Evolutionary conservation across 257 asterid genomes (phyloP).

Genomic region (Thymus mandschuricus): DNA sequence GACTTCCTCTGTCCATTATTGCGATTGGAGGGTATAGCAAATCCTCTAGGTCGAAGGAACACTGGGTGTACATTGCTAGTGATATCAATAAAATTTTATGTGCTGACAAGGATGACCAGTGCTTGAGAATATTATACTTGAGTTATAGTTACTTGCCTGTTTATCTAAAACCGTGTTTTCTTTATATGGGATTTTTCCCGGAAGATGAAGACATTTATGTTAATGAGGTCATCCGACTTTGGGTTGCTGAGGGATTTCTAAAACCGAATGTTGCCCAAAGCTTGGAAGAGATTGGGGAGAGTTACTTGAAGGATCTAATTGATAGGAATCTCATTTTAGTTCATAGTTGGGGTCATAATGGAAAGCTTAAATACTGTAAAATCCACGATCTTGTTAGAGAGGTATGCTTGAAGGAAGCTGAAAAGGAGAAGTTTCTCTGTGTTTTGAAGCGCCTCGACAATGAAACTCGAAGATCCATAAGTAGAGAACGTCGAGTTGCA

Average conservation of each 20-base stretch:
- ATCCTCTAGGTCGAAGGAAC: not conserved
- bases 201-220: not conserved
- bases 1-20: constrained; percentile 23
- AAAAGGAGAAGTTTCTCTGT: not conserved
- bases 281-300: constrained; percentile 1
- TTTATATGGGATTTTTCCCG: not conserved
- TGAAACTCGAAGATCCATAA: not conserved
- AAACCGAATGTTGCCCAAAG: not conserved
- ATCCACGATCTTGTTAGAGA: constrained; percentile 22
- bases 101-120: not conserved
- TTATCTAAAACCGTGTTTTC: constrained; percentile 6
- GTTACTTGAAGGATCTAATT: not conserved
- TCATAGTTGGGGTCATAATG: not conserved
- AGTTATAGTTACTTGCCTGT: constrained; percentile 1
- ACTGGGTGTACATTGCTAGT: not conserved
- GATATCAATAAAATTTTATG: not conserved
- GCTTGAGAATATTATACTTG: not conserved
- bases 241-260: not conserved
- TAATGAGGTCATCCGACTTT: not conserved
- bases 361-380: not conserved
- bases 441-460: too few relatives aligned
- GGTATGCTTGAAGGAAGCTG: not conserved
- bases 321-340: constrained; percentile 2
- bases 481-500: not conserved
- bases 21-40: constrained; percentile 9